A percentile compares a stretch with the other conserved stretches of the same genome.
These are phyloP conservation scores for Umbellularia californica DNA, from an alignment of 164 flowering plant genomes.

Conservation along the genomic window DNA sequence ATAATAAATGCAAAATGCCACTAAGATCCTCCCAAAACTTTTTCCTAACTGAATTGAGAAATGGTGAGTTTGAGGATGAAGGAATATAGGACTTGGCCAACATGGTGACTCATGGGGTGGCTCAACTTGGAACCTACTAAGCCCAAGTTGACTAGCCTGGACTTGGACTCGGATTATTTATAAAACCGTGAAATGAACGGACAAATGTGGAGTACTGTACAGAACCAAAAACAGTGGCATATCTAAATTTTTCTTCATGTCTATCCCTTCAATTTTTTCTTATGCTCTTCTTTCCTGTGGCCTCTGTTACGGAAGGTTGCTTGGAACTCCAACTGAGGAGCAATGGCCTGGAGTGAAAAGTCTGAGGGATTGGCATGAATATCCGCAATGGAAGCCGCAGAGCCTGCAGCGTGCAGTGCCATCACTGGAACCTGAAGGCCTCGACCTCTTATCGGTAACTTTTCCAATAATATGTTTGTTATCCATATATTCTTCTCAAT, in stretches of 20 bases:
- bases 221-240: neutral
- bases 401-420: slow-evolving; percentile 78
- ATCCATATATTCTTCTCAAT: too few species aligned
- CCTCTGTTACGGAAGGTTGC: slow-evolving; percentile 39
- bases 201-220: neutral
- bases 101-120: too few species aligned
- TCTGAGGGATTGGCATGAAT: slow-evolving; percentile 90
- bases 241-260: neutral
- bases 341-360: slow-evolving; percentile 93
- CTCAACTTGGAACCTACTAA: too few species aligned
- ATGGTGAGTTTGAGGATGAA: too few species aligned
- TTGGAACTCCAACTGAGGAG: slow-evolving; percentile 92
- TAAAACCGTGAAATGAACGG: too few species aligned
- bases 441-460: slow-evolving; percentile 82
- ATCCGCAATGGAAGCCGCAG: slow-evolving; percentile 93
- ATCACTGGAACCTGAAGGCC: slow-evolving; percentile 68
- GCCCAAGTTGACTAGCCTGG: too few species aligned
- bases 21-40: too few species aligned
- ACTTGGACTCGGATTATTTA: too few species aligned
- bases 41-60: too few species aligned
- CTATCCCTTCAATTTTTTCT: neutral
- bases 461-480: neutral
- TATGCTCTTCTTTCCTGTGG: neutral
- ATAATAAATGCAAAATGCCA: too few species aligned
- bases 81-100: too few species aligned